Evolutionary conservation across 768 basidiomycete species (phyloP).

Genomic region (Russula sp.): DNA sequence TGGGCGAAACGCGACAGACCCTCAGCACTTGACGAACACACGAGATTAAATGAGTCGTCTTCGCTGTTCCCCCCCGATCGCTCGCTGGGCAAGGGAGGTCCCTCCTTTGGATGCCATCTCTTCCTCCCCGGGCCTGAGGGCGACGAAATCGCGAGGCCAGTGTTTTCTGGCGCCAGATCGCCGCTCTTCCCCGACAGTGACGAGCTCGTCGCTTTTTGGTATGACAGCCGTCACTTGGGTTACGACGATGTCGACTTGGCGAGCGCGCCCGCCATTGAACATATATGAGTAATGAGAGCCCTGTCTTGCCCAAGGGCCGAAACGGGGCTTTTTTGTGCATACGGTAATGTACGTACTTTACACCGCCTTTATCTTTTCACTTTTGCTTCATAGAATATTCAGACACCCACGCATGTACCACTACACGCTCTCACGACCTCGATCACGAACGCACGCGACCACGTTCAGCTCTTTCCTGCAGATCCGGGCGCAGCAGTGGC

Average conservation of each 20-base stretch:
- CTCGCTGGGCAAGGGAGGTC: background rate
- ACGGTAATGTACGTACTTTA: background rate
- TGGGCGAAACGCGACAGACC: conserved; percentile 3
- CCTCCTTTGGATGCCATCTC: conserved; percentile 20
- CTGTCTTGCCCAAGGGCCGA: background rate
- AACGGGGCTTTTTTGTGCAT: background rate
- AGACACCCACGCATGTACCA: background rate
- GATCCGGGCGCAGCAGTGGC: background rate
- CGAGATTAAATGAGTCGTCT: conserved; percentile 10
- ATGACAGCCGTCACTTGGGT: conserved; percentile 18
- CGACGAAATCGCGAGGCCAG: conserved; percentile 18
- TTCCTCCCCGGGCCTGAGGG: conserved; percentile 11
- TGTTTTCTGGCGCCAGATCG: conserved; percentile 21
- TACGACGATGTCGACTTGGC: conserved; percentile 17
- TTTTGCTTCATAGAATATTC: background rate
- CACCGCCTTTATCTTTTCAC: background rate
- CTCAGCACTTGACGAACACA: conserved; percentile 16
- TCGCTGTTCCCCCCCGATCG: conserved; percentile 4
- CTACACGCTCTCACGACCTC: background rate
- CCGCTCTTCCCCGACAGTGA: conserved; percentile 17
- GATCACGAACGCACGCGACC: background rate
- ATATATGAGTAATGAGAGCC: background rate
- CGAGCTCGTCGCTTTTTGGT: conserved; percentile 24
- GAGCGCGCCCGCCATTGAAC: conserved; percentile 10
- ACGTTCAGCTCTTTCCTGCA: background rate